Base-by-base conservation (phyloP, 495 filamentous ascomycete genomes). In the Podospora conica region DNA sequence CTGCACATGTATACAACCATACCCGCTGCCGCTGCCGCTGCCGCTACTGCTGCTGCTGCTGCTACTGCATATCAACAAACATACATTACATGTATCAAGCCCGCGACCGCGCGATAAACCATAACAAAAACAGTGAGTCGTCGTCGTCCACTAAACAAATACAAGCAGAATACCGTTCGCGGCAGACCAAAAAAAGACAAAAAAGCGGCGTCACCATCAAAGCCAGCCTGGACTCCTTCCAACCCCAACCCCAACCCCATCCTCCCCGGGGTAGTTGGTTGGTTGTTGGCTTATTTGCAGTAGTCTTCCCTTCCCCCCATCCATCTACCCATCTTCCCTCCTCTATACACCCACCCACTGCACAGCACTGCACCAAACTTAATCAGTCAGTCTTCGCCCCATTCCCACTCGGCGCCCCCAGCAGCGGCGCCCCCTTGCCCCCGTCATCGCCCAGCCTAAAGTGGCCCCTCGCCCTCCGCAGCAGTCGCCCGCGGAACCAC, bases 391-490 rank as follows among this genome's bases (percentile, higher is more conserved):
- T 48, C 40, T 48, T 48, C 6, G 40, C 40, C 40, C 40, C 40
- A 48, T 48, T 48, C 40, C 40, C 40, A 48, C 40, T 48, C 40
- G 40, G 40, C 40, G 40, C 40, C 40, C 40, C 40, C 40, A 48
- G 6, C 15, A 48, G 40, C 40, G 40, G 40, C 18, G 40, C 15
- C 15, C 40, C 40, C 40, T 48, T 48, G 7, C 40, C 40, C 40
- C 18, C 71, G 53, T 91, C 92, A 24, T 87, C 89, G 72, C 93
- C 90, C 9, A 93, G 78, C 58, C 87, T 81, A 77, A 96, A 93
- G 76, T 90, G 89, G 9, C 91, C 89, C 18, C 84, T 79, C 53
- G 75, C 77, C 66, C 79, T 82, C 70, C 84, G 77, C 65, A 83
- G 75, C 61, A 83, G 74, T 61, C 85, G 80, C 53, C 88, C 85